phyloP scores from a whole-genome alignment of 352 stramenopile genomes.

The Paralagenidium karlingii region DNA sequence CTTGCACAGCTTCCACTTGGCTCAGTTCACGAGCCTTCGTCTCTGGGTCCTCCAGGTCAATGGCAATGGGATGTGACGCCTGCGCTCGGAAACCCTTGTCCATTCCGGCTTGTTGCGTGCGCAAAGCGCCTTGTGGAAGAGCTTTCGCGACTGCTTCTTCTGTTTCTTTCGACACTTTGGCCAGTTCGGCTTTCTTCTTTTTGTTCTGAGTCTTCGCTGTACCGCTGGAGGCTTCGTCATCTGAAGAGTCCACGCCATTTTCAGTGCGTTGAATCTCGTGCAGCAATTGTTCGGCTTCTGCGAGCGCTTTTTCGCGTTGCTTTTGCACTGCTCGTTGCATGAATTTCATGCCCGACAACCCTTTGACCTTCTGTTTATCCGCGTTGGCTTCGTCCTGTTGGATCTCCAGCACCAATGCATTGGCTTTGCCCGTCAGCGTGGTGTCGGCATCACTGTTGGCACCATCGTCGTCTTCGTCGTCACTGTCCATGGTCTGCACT shows the following conservation, averaged over 20 bases:
- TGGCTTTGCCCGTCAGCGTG: slow-evolving; percentile 43
- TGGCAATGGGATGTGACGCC: slow-evolving; percentile 41
- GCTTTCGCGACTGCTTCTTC: slow-evolving; percentile 35
- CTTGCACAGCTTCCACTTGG: slow-evolving; percentile 1
- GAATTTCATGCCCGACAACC: slow-evolving; percentile 95
- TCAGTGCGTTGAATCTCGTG: slow-evolving; percentile 68
- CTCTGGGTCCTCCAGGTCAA: slow-evolving; percentile 46
- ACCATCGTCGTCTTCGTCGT: slow-evolving; percentile 30
- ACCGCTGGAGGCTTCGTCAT: slow-evolving; percentile 22
- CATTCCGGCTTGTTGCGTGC: slow-evolving; percentile 59
- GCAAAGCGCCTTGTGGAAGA: slow-evolving; percentile 31
- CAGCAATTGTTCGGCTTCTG: slow-evolving; percentile 89
- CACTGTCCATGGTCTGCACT: slow-evolving; percentile 68
- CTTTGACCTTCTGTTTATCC: slow-evolving; percentile 29
- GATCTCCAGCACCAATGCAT: slow-evolving; percentile 65
- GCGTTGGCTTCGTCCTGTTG: slow-evolving; percentile 32
- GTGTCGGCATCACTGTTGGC: slow-evolving; percentile 32
- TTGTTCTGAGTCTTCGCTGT: slow-evolving; percentile 19
- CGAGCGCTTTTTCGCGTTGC: slow-evolving; percentile 85
- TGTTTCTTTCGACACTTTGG: slow-evolving; percentile 33
- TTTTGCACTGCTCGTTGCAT: slow-evolving; percentile 96
- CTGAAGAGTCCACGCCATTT: slow-evolving; percentile 63
- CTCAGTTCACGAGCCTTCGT: slow-evolving; percentile 1
- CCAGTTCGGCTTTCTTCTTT: slow-evolving; percentile 17
- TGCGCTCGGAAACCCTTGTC: slow-evolving; percentile 52